Percentiles rank a stretch among this genome's conserved stretches.
phyloP scores from a whole-genome alignment of 495 filamentous ascomycete genomes.

The Daldinia concentrica region DNA sequence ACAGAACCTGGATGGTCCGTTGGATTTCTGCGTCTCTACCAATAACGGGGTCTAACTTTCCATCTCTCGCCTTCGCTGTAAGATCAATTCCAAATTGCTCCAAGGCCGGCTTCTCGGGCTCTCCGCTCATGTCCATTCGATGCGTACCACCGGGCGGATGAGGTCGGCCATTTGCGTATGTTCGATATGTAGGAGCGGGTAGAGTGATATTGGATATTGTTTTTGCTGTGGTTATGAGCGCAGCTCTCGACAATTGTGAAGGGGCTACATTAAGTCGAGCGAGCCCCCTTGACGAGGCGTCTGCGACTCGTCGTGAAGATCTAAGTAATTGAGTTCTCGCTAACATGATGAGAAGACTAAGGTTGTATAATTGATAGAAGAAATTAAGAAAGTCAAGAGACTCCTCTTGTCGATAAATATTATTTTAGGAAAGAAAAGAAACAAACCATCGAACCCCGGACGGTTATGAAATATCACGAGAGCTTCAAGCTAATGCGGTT shows the following conservation, averaged over 20 bases:
- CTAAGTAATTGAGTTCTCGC: constrained; percentile 49
- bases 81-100: constrained; percentile 93
- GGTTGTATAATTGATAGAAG: background rate
- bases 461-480: constrained; percentile 36
- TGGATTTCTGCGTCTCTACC: constrained; percentile 91
- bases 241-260: constrained; percentile 40
- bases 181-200: constrained; percentile 53
- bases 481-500: constrained; percentile 24
- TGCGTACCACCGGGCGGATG: constrained; percentile 91
- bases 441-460: constrained; percentile 10
- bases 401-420: too few relatives aligned
- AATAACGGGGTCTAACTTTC: constrained; percentile 96
- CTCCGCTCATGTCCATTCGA: constrained; percentile 86
- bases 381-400: constrained; percentile 7
- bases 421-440: constrained; percentile 16
- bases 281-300: constrained; percentile 44
- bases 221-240: constrained; percentile 31
- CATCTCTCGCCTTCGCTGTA: constrained; percentile 83
- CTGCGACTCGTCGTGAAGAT: constrained; percentile 50
- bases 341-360: constrained; percentile 47
- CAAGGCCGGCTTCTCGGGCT: constrained; percentile 82
- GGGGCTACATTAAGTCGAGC: constrained; percentile 36
- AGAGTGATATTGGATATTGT: constrained; percentile 34
- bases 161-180: constrained; percentile 80
- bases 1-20: constrained; percentile 92